These are phyloP conservation scores for Chytriomyces sp. DNA, from an alignment of 192 early-diverging fungal genomes.

Conservation along the genomic window DNA sequence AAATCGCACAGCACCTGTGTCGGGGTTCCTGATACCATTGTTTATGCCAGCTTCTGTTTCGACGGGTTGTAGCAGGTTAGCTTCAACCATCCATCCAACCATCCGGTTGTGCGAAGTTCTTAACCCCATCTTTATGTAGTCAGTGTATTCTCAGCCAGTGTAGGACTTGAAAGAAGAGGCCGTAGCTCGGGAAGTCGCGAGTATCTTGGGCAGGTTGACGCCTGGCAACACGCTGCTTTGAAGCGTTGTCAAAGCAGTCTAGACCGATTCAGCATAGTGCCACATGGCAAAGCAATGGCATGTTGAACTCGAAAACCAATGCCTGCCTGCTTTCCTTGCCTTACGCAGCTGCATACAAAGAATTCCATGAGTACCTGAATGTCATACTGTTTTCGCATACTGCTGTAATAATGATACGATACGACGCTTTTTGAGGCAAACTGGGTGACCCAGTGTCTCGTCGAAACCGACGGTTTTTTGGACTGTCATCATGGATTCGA, in stretches of 20 bases:
- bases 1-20: conserved; percentile 19
- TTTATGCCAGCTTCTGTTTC: conserved; percentile 25
- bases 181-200: neutral
- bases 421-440: conserved; percentile 19
- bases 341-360: too few species aligned
- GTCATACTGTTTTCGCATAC: conserved; percentile 10
- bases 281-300: conserved; percentile 10
- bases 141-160: conserved; percentile 33
- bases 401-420: conserved; percentile 22
- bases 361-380: conserved; percentile 12
- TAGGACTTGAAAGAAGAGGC: conserved; percentile 22
- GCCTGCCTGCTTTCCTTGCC: neutral
- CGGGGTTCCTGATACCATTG: conserved; percentile 30
- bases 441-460: neutral
- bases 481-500: conserved; percentile 26
- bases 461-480: conserved; percentile 31
- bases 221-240: neutral
- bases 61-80: too few species aligned
- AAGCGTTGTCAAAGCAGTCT: conserved; percentile 29
- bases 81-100: too few species aligned
- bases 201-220: conserved; percentile 11
- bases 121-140: too few species aligned
- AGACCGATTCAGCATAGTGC: conserved; percentile 25
- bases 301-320: conserved; percentile 19
- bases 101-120: too few species aligned